Percentiles rank a stretch among this genome's conserved stretches.
Conservation (phyloP, 2,329 filamentous ascomycete species). For the Phaeosphaeria sp. region DNA sequence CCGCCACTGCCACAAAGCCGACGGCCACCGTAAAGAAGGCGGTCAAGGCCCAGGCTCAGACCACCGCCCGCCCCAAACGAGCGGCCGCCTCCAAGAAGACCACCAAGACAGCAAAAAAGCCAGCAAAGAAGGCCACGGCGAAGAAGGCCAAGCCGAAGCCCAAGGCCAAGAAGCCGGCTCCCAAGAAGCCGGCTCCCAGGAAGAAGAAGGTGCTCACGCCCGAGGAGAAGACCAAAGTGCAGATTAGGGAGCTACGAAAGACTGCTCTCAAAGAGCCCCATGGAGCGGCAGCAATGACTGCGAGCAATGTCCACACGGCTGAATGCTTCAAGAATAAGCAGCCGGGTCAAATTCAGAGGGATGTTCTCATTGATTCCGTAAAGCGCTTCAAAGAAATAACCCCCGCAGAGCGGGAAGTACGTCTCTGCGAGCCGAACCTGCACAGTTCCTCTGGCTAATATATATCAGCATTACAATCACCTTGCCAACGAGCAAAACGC, state of each 20-base stretch:
- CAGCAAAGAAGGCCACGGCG: constrained; percentile 29
- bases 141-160: constrained; percentile 19
- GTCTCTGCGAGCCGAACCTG: neutral
- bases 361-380: neutral
- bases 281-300: neutral
- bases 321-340: constrained; percentile 18
- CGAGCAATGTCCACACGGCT: constrained; percentile 34
- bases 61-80: constrained; percentile 17
- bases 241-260: constrained; percentile 43
- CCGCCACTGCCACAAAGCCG: constrained; percentile 39
- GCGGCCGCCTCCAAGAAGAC: constrained; percentile 21
- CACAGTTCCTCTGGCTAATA: constrained; percentile 4
- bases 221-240: constrained; percentile 36
- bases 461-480: constrained; percentile 60
- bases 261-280: constrained; percentile 47
- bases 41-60: constrained; percentile 24
- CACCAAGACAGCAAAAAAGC: constrained; percentile 25
- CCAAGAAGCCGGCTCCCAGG: constrained; percentile 27
- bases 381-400: constrained; percentile 33
- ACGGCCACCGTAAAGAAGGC: constrained; percentile 39
- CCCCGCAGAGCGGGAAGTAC: constrained; percentile 46
- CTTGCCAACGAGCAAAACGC: constrained; percentile 56
- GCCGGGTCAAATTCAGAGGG: neutral
- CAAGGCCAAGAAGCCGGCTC: constrained; percentile 17
- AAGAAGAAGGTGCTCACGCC: constrained; percentile 35